Base-by-base conservation (phyloP, 2,329 filamentous ascomycete species). In the Sclerotinia trifoliorum region DNA sequence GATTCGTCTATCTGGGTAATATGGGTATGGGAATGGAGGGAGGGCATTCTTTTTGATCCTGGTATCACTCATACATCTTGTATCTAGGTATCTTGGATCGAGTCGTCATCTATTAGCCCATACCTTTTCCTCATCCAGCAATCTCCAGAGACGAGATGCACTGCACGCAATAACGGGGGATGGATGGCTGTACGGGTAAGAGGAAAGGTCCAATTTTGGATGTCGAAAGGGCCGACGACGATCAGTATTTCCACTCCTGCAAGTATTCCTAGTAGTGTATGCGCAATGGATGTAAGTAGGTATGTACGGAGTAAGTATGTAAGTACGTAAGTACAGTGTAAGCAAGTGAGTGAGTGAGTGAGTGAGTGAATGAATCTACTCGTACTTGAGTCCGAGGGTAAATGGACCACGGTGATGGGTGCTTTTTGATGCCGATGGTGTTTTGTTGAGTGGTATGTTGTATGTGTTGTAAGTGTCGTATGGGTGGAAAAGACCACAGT, bases 231-330 rank as follows among this genome's bases (percentile, higher is more conserved):
- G 55, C 55, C 55, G 32, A 57, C 55, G 55, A 57, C 55, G 55
- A 57, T 57, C 55, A 42, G 39, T 42, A 57, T 57, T 57, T 57
- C 55, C 35, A 57, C 55, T 57, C 42, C 55, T 57, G 55, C 55
- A 57, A 5, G 55, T 57, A 10, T 42, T 57, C 29, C 11, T 19
- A 42, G 55, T 57, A 57, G 55, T 35, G 55, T 26, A 19, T 42
- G 35, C 15, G 15, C 21, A 8, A 56, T 56, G 32, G 10, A 42
- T 57, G 55, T 24, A 26, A 5, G 35, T 42, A 39, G 24, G 21
- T n/a, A 15, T 49, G 55, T 21, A 57, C 35, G 24, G 32, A 13
- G n/a, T 57, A 57, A 17, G 35, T 57, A 42, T 5, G 32, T 35
- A 35, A 35, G 32, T 8, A 35, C 6, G 32, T 35, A 35, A 32